phyloP scores from a whole-genome alignment of 2,329 filamentous ascomycete genomes.

The Fusarium ramigenum region DNA sequence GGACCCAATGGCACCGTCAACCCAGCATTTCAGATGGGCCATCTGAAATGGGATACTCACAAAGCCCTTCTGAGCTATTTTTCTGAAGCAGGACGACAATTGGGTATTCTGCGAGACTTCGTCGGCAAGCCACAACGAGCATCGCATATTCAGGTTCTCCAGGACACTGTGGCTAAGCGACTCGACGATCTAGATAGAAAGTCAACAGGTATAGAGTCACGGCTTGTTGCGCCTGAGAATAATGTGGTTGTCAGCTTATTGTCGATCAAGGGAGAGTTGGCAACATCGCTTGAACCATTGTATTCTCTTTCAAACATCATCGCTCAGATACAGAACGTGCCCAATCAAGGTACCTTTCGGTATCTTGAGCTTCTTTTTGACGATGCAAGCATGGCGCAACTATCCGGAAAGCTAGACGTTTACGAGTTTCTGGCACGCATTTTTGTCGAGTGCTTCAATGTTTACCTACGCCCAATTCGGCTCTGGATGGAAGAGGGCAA shows the following conservation, averaged over 20 bases:
- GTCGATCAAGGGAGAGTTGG: slow-evolving; percentile 67
- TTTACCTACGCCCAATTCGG: slow-evolving; percentile 82
- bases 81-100: slow-evolving; percentile 56
- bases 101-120: slow-evolving; percentile 59
- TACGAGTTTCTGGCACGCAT: slow-evolving; percentile 73
- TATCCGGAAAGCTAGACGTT: slow-evolving; percentile 68
- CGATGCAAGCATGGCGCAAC: slow-evolving; percentile 73
- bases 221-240: slow-evolving; percentile 62
- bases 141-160: slow-evolving; percentile 76
- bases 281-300: slow-evolving; percentile 63
- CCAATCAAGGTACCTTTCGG: slow-evolving; percentile 67
- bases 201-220: slow-evolving; percentile 68
- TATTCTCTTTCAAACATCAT: slow-evolving; percentile 70
- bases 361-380: slow-evolving; percentile 83
- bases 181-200: slow-evolving; percentile 66
- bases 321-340: slow-evolving; percentile 60
- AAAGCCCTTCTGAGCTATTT: slow-evolving; percentile 58
- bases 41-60: slow-evolving; percentile 61
- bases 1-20: slow-evolving; percentile 52
- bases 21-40: slow-evolving; percentile 56
- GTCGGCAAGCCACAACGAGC: slow-evolving; percentile 55
- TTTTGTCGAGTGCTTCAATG: slow-evolving; percentile 83
- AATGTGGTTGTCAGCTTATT: slow-evolving; percentile 74
- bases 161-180: slow-evolving; percentile 67
- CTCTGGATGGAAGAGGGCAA: slow-evolving; percentile 87